phyloP scores from a whole-genome alignment of 2,329 filamentous ascomycete genomes.

The Penicillium sp. region DNA sequence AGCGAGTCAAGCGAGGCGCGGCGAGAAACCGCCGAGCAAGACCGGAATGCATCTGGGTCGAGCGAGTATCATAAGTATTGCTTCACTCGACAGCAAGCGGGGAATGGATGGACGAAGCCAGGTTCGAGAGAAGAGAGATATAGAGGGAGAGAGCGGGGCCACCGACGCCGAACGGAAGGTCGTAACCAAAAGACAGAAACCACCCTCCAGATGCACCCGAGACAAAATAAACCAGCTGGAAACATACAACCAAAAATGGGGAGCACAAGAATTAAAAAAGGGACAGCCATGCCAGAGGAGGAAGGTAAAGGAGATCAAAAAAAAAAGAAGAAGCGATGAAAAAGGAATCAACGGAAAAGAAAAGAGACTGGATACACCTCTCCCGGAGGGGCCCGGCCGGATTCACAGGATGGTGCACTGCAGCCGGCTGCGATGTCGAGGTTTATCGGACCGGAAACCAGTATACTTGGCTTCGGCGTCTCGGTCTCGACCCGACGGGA shows the following conservation, averaged over 20 bases:
- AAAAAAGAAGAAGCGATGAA: constrained; percentile 15
- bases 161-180: constrained; percentile 28
- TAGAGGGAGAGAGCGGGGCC: constrained; percentile 11
- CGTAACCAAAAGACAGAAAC: constrained; percentile 32
- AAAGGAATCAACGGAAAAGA: constrained; percentile 6
- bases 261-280: constrained; percentile 13
- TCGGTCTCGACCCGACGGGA: constrained; percentile 40
- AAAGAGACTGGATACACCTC: constrained; percentile 6
- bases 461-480: constrained; percentile 45
- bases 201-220: constrained; percentile 33
- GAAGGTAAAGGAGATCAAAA: constrained; percentile 11
- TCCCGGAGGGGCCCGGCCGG: constrained; percentile 22
- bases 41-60: not conserved
- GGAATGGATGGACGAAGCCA: no score
- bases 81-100: no score
- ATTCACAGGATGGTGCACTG: constrained; percentile 45
- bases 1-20: not conserved
- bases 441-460: constrained; percentile 45
- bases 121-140: not conserved
- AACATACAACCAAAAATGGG: constrained; percentile 5
- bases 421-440: constrained; percentile 41
- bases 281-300: no score
- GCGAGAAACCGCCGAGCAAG: not conserved
- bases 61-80: no score
- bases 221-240: constrained; percentile 21